Evolutionary conservation across 2,329 filamentous ascomycete genomes (phyloP), one percentile per base, ranked within the genome.

Genomic region (Ceratocystis colombiana): DNA sequence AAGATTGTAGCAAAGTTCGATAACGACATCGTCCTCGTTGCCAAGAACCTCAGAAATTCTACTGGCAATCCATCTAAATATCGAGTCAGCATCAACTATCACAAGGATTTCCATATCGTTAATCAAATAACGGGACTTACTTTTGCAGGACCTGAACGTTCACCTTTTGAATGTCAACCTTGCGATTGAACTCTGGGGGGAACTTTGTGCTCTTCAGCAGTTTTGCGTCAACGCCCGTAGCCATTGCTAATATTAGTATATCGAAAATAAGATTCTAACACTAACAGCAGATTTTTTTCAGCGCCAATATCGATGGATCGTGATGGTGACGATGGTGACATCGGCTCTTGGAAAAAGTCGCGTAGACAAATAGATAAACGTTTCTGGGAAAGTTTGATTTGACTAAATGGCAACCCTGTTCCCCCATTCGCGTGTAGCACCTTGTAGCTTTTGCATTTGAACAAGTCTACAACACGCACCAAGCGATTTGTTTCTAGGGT

Each of bases 81-180:
- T n/a, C 28, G 3, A 59, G 53, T 59, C 17, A 59, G 53, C 28
- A 59, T 59, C 25, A n/a, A 37, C 53, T 17, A n/a, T 37, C 2
- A 28, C 15, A 7, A 25, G 10, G n/a, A 8, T 4, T 20, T 37
- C 15, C 12, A 37, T 6, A 12, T 30, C 12, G 28, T 33, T 15
- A 17, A 30, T 33, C 8, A n/a, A 12, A 25, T 17, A 59, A 37
- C 25, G 22, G 20, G 68, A 77, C 86, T 73, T 74, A 95, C 89
- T 94, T 96, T 82, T 96, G 96, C 86, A 99, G 96, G 66, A 99
- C 89, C 76, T 96, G 90, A 63, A 96, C 81, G 74, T 99, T 96
- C 76, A 99, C 91, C 79, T 97, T 97, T 71, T 87, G 85, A 84
- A 95, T 96, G 79, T 99, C 92, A 70, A 99, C 94, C 79, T 96